These are phyloP conservation scores for Phialophora expanda DNA, from an alignment of 2,329 filamentous ascomycete genomes.

Conservation along the genomic window DNA sequence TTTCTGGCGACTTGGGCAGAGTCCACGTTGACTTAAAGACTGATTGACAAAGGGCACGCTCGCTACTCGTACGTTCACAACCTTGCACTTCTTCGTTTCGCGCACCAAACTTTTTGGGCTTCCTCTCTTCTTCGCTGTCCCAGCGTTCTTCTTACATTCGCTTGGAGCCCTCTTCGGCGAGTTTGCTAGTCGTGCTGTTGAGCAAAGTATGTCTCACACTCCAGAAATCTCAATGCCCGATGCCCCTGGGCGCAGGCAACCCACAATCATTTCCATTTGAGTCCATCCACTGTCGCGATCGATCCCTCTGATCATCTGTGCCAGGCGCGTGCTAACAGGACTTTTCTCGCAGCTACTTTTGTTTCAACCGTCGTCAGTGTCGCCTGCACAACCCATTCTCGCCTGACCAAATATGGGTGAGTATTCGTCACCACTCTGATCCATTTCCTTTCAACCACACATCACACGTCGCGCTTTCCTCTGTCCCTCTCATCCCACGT, in stretches of 20 bases:
- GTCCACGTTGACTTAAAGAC: constrained; percentile 8
- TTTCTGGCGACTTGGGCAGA: constrained; percentile 10
- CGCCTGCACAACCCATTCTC: constrained; percentile 22
- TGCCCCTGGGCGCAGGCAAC: constrained; percentile 17
- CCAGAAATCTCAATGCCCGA: constrained; percentile 3
- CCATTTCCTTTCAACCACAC: constrained; percentile 9
- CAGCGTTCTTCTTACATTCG: constrained; percentile 32
- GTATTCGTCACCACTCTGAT: constrained; percentile 23
- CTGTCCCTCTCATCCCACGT: neutral
- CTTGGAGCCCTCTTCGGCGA: constrained; percentile 20
- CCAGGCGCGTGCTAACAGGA: constrained; percentile 25
- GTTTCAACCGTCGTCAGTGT: constrained; percentile 22
- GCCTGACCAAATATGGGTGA: constrained; percentile 35
- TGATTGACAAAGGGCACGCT: constrained; percentile 18
- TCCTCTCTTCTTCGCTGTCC: constrained; percentile 24
- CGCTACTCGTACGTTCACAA: constrained; percentile 13
- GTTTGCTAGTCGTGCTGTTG: constrained; percentile 12
- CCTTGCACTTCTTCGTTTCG: constrained; percentile 23
- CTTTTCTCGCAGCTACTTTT: constrained; percentile 23
- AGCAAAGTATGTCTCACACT: constrained; percentile 14
- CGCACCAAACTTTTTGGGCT: constrained; percentile 24
- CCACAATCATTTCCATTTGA: constrained; percentile 16
- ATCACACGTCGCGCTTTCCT: constrained; percentile 10
- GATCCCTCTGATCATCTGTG: constrained; percentile 2
- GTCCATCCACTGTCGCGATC: neutral